Conservation (phyloP, 352 stramenopile genomes). For the Pythium chondricola region DNA sequence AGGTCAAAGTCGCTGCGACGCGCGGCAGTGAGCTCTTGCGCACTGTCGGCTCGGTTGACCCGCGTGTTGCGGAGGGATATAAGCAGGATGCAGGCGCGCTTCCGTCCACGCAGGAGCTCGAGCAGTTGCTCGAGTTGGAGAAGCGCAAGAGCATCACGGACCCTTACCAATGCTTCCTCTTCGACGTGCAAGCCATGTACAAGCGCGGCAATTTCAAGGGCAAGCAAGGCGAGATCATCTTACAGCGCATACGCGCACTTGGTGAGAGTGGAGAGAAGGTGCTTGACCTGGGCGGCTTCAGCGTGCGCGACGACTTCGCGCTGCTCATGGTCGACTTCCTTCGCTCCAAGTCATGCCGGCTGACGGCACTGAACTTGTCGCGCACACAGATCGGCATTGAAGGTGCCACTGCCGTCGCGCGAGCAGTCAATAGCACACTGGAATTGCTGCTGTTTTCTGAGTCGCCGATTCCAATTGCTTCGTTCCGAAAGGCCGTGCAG, state of each 20-base stretch:
- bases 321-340: conserved; percentile 50
- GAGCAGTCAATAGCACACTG: conserved; percentile 30
- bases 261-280: conserved; percentile 22
- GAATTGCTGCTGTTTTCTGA: conserved; percentile 49
- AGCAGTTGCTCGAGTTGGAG: conserved; percentile 58
- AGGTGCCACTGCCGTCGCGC: conserved; percentile 30
- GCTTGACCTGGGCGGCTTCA: conserved; percentile 50
- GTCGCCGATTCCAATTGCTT: conserved; percentile 24
- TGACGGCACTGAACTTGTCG: conserved; percentile 38
- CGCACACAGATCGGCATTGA: conserved; percentile 47
- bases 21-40: conserved; percentile 40
- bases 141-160: conserved; percentile 52
- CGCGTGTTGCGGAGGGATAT: conserved; percentile 47
- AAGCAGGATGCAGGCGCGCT: conserved; percentile 16
- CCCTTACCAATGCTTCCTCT: conserved; percentile 55
- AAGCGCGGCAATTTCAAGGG: conserved; percentile 63
- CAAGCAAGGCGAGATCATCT: conserved; percentile 41
- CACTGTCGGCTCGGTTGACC: conserved; percentile 44
- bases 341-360: conserved; percentile 37
- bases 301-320: conserved; percentile 54
- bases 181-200: conserved; percentile 53
- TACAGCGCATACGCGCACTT: conserved; percentile 48
- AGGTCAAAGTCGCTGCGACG: conserved; percentile 34
- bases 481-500: conserved; percentile 23
- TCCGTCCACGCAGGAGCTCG: conserved; percentile 25